phyloP scores from a whole-genome alignment of 257 asterid genomes.

The Nicotiana tomentosiformis region DNA sequence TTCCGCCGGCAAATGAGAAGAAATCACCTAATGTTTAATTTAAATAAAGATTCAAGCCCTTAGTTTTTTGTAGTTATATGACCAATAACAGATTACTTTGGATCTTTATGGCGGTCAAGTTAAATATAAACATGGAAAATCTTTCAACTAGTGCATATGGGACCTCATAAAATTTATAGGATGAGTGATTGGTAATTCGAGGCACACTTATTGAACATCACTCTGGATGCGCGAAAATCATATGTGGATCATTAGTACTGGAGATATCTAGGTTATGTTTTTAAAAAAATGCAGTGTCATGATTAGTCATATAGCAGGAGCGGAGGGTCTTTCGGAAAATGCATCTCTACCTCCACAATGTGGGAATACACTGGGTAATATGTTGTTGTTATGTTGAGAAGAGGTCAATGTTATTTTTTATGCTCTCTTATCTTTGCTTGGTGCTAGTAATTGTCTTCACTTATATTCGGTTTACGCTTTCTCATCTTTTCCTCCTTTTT shows the following conservation, averaged over 20 bases:
- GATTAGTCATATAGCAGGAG: background rate
- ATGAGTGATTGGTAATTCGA: background rate
- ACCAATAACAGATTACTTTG: background rate
- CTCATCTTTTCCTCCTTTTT: conserved; percentile 3
- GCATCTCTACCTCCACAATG: no score
- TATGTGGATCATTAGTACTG: background rate
- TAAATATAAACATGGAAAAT: background rate
- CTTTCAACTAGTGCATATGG: background rate
- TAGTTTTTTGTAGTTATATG: background rate
- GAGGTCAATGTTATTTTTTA: background rate
- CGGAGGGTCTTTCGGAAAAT: no score
- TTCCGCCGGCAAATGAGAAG: background rate
- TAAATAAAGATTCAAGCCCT: background rate
- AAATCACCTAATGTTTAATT: background rate
- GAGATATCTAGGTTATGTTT: background rate
- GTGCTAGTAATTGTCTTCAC: background rate
- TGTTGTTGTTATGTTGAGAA: background rate
- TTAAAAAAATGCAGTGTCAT: background rate
- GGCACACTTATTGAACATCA: background rate
- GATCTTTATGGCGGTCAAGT: background rate
- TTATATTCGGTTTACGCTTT: background rate
- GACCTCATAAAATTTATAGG: background rate
- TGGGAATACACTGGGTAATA: no score
- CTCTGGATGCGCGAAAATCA: background rate
- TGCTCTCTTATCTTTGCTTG: background rate